Base-by-base conservation (phyloP, 2,329 filamentous ascomycete genomes). In the Trichoderma sp. region DNA sequence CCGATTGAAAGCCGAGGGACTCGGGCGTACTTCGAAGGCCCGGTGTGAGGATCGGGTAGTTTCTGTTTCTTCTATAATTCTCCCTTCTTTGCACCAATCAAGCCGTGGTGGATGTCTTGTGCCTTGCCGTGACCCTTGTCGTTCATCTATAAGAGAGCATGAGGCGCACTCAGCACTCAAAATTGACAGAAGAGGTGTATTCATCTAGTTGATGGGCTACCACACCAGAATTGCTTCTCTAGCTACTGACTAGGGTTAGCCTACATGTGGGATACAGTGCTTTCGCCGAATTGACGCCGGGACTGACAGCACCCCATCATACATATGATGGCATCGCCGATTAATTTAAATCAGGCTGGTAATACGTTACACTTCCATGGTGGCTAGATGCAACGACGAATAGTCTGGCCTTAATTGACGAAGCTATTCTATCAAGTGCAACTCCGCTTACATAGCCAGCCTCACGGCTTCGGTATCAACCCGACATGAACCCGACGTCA, bases 261-360 rank as follows among this genome's bases (percentile, higher is more conserved):
- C 21, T 39, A 28, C 18, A 5, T 62, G 57, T 61, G n/a, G 39
- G 39, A 70, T n/a, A 21, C 26, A 24, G 7, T 14, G 24, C 68
- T 57, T 71, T 39, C 58, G 68, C 68, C 68, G 68, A 71, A 47
- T 71, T 71, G 68, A 57, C 34, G 68, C 68, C 68, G 68, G 60
- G n/a, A 51, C 26, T 64, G 67, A 26, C 15, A 32, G 43, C 21
- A 47, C 34, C 47, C 21, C 6, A 62, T 36, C n/a, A 56, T 15
- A 63, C 28, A 51, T 62, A 34, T 58, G 34, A 58, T 14, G 14
- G 4, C 18, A 30, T 53, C 39, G 58, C 36, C 14, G 6, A 28
- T 43, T 57, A 30, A 56, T 61, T 26, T 43, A 30, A 56, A 2
- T 36, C 15, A 8, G 28, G 15, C 18, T 26, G 43, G 34, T 71